A percentile compares a stretch with the other conserved stretches of the same genome.
Evolutionary conservation across 2,329 filamentous ascomycete species (phyloP).

Genomic region (Tolypocladium tundrense): DNA sequence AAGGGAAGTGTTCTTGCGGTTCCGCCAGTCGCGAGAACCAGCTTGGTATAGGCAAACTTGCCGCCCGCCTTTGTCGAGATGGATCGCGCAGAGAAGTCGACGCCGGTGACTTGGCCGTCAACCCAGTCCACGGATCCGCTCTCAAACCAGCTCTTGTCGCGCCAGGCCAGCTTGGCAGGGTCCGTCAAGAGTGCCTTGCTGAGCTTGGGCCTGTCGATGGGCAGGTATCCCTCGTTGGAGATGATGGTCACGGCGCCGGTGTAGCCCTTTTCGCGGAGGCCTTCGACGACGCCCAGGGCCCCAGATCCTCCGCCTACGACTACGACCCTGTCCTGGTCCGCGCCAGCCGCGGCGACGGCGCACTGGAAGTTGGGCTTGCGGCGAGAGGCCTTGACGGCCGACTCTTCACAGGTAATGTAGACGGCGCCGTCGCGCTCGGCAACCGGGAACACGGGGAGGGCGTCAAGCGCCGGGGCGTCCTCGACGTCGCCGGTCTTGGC

Average conservation of each 20-base stretch:
- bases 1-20: conserved; percentile 66
- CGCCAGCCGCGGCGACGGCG: conserved; percentile 32
- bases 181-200: conserved; percentile 89
- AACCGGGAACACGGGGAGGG: conserved; percentile 74
- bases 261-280: conserved; percentile 72
- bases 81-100: conserved; percentile 66
- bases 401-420: conserved; percentile 74
- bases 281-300: conserved; percentile 71
- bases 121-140: conserved; percentile 46
- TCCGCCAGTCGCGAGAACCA: conserved; percentile 84
- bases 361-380: conserved; percentile 67
- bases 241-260: conserved; percentile 73
- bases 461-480: conserved; percentile 82
- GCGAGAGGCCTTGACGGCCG: conserved; percentile 64
- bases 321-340: conserved; percentile 58
- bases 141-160: conserved; percentile 70
- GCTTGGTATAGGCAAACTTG: conserved; percentile 70
- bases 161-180: conserved; percentile 63
- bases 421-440: conserved; percentile 72
- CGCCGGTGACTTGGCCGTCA: conserved; percentile 53
- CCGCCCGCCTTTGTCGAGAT: conserved; percentile 67
- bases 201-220: conserved; percentile 89
- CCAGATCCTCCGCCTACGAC: conserved; percentile 84
- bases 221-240: conserved; percentile 71
- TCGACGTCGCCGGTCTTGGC: conserved; percentile 85